phyloP scores from a whole-genome alignment of 2,329 filamentous ascomycete species.

The Fusarium transvaalense region DNA sequence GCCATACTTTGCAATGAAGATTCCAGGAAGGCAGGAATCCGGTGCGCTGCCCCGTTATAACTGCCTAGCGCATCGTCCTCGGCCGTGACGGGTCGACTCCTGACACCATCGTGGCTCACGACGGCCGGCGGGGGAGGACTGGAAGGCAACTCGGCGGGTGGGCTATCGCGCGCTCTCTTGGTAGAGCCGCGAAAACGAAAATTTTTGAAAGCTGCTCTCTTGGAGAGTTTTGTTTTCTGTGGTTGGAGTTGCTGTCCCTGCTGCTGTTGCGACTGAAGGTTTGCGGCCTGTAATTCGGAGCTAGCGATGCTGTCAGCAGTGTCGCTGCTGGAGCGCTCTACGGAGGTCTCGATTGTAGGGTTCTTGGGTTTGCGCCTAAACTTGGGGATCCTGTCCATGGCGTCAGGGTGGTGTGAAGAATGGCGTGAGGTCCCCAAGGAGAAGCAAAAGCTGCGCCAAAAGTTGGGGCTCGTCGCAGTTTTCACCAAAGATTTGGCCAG shows the following conservation, averaged over 20 bases:
- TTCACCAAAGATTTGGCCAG: slow-evolving; percentile 18
- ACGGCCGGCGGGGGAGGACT: slow-evolving; percentile 51
- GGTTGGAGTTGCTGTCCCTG: slow-evolving; percentile 28
- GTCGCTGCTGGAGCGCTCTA: slow-evolving; percentile 52
- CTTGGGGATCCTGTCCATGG: slow-evolving; percentile 59
- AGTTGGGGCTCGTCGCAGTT: slow-evolving; percentile 29
- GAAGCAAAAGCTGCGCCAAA: slow-evolving; percentile 20
- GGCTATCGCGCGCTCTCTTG: slow-evolving; percentile 61
- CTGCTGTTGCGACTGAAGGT: slow-evolving; percentile 39
- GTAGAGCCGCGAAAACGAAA: slow-evolving; percentile 60
- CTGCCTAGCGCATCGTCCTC: slow-evolving; percentile 34
- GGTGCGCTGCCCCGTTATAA: slow-evolving; percentile 29
- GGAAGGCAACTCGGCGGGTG: slow-evolving; percentile 52
- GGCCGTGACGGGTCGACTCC: slow-evolving; percentile 44
- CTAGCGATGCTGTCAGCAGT: slow-evolving; percentile 48
- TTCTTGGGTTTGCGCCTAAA: slow-evolving; percentile 60
- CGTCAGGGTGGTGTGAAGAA: slow-evolving; percentile 21
- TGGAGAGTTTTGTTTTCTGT: slow-evolving; percentile 47
- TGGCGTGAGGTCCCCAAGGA: slow-evolving; percentile 29
- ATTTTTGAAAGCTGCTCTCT: slow-evolving; percentile 59
- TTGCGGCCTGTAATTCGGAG: slow-evolving; percentile 44
- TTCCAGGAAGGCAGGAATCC: slow-evolving; percentile 57
- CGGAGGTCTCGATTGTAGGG: slow-evolving; percentile 57
- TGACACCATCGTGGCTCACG: slow-evolving; percentile 55
- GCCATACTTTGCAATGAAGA: slow-evolving; percentile 54